Conservation (phyloP, 1,284 basidiomycete species). For the Naganishia albida region DNA sequence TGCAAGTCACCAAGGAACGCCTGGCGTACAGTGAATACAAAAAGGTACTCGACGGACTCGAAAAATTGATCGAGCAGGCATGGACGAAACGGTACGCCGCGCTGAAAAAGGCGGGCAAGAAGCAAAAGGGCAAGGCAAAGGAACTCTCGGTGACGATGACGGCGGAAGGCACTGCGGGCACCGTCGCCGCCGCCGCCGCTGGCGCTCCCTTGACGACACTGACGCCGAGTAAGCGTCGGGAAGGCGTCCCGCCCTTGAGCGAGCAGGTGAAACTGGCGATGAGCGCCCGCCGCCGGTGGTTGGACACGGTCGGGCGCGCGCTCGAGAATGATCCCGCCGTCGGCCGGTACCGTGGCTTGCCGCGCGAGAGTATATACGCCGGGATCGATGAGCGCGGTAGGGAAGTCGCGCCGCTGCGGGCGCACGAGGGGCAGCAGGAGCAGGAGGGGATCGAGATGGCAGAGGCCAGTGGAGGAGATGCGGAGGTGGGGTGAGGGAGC, state of each 20-base stretch:
- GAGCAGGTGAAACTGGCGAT: conserved; percentile 71
- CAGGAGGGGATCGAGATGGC: conserved; percentile 35
- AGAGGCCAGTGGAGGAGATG: no score
- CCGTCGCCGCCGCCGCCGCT: neutral
- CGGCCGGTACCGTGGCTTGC: conserved; percentile 72
- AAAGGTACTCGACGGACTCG: conserved; percentile 73
- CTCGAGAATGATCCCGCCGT: conserved; percentile 66
- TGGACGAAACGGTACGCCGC: conserved; percentile 56
- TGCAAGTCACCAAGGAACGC: conserved; percentile 76
- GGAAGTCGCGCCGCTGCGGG: conserved; percentile 47
- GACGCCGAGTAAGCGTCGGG: conserved; percentile 55
- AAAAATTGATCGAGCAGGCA: conserved; percentile 68
- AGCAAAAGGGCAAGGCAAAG: conserved; percentile 68
- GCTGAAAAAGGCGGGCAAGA: conserved; percentile 65
- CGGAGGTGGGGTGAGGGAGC: no score
- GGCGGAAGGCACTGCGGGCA: conserved; percentile 12
- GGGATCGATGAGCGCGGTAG: conserved; percentile 58
- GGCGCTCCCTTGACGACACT: conserved; percentile 51
- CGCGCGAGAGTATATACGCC: conserved; percentile 69
- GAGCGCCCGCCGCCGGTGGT: conserved; percentile 70
- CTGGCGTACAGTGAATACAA: conserved; percentile 88
- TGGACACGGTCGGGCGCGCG: conserved; percentile 66
- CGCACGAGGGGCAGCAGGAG: conserved; percentile 57
- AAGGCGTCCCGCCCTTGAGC: conserved; percentile 63
- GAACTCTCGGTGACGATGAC: conserved; percentile 26